Percentiles rank a stretch among this genome's conserved stretches.
Conservation (phyloP, 192 early-diverging fungal genomes). For the Tieghemiomyces parasiticus region DNA sequence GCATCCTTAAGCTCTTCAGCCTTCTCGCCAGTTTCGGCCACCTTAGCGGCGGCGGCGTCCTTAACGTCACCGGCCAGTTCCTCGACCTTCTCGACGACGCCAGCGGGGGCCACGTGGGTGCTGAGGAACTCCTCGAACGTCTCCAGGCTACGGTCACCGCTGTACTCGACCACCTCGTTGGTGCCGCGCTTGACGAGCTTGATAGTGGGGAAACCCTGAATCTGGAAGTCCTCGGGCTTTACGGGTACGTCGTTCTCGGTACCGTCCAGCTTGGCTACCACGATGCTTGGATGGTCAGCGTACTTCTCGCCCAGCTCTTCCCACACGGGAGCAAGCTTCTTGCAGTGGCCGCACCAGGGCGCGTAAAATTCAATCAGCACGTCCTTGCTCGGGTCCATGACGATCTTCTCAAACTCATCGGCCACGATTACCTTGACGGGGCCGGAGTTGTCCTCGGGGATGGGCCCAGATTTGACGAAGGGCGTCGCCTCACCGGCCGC, state of each 20-base stretch:
- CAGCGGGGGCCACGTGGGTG: slow-evolving; percentile 29
- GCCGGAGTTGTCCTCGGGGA: slow-evolving; percentile 74
- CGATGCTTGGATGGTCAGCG: slow-evolving; percentile 35
- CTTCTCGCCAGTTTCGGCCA: no score
- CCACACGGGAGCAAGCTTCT: slow-evolving; percentile 57
- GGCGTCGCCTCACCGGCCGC: slow-evolving; percentile 52
- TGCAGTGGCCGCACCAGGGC: slow-evolving; percentile 80
- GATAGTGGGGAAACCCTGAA: slow-evolving; percentile 92
- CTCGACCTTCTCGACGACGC: no score
- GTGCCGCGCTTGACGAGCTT: slow-evolving; percentile 74
- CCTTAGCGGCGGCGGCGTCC: no score
- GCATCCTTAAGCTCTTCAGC: no score
- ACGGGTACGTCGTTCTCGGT: slow-evolving; percentile 87
- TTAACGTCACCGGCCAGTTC: no score
- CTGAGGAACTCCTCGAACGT: slow-evolving; percentile 63
- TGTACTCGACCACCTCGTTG: slow-evolving; percentile 69
- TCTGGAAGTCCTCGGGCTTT: slow-evolving; percentile 36
- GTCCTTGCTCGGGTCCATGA: slow-evolving; percentile 70
- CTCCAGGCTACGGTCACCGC: slow-evolving; percentile 68
- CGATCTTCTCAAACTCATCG: slow-evolving; percentile 65
- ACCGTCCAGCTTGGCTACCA: slow-evolving; percentile 91
- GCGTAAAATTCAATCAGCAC: slow-evolving; percentile 92
- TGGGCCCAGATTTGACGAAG: slow-evolving; percentile 65
- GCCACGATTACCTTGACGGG: slow-evolving; percentile 86
- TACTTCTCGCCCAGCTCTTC: slow-evolving; percentile 59